A percentile compares a stretch with the other conserved stretches of the same genome.
These are phyloP conservation scores for Phellopilus nigrolimitatus DNA, from an alignment of 1,284 basidiomycete species.

Conservation along the genomic window DNA sequence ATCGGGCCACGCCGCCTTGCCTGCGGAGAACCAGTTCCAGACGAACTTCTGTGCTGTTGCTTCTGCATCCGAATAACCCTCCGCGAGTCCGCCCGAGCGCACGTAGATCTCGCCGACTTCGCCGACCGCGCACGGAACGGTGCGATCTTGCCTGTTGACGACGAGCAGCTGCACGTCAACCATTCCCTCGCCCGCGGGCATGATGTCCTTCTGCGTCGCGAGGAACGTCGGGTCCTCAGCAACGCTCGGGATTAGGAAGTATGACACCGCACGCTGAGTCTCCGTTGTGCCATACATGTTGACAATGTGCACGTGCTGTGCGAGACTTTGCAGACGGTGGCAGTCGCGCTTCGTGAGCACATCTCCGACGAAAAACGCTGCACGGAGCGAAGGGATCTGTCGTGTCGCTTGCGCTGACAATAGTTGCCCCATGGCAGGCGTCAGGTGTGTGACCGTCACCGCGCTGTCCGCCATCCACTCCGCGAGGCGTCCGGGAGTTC, in stretches of 20 bases:
- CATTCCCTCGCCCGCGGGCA: slow-evolving; percentile 98
- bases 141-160: slow-evolving; percentile 90
- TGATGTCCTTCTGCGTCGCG: slow-evolving; percentile 94
- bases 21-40: slow-evolving; percentile 80
- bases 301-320: slow-evolving; percentile 89
- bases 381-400: slow-evolving; percentile 81
- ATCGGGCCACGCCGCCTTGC: slow-evolving; percentile 53
- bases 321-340: slow-evolving; percentile 89
- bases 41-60: slow-evolving; percentile 92
- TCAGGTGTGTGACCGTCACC: slow-evolving; percentile 93
- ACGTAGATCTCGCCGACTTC: slow-evolving; percentile 99
- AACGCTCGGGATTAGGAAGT: slow-evolving; percentile 90
- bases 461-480: slow-evolving; percentile 97
- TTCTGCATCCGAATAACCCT: slow-evolving; percentile 87
- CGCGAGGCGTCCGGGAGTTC: slow-evolving; percentile 92
- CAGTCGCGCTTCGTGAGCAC: slow-evolving; percentile 98
- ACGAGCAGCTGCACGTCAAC: slow-evolving; percentile 96
- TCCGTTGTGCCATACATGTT: slow-evolving; percentile 99
- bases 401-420: slow-evolving; percentile 93
- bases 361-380: slow-evolving; percentile 99
- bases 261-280: slow-evolving; percentile 97
- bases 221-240: slow-evolving; percentile 87
- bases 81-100: slow-evolving; percentile 91
- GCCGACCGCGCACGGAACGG: slow-evolving; percentile 88
- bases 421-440: slow-evolving; percentile 98